Base-by-base conservation (phyloP, 441 rosid species). In the Jatropha podagrica region DNA sequence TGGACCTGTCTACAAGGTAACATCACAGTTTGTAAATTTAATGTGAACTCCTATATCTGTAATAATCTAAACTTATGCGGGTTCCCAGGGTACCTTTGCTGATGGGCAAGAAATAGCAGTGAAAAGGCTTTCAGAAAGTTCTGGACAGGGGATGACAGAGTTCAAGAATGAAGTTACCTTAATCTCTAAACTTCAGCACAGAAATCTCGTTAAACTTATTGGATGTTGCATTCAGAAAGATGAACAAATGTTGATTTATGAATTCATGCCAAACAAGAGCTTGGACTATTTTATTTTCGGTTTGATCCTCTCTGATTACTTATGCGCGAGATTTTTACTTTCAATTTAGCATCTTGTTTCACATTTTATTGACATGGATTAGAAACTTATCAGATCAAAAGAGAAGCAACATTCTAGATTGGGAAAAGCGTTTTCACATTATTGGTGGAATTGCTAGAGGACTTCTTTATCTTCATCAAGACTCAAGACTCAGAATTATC, bases 401-500 rank as follows among this genome's bases (percentile, higher is more conserved):
- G 13, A 79, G 59, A 59, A 70, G 73, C 20, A 37, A 37, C 11
- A 5, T 48, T 3, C 51, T 74, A 23, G 81, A 79, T n/a, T 79
- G 78, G 81, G 5, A 26, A 6, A 64, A 27, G 42, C 66, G 78
- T 10, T 15, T 54, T 4, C 37, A 56, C 64, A 72, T 78, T 46
- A 68, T 78, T 7, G 46, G 17, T 18, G 77, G 80, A 41, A 73
- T 73, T 27, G 77, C 80, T 26, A 41, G 69, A 58, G 76, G 80
- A 18, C 77, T 78, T n/a, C 63, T 78, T 20, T 78, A 78, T 41
- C 76, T 72, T 48, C 80, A 78, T 71, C 75, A 77, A 15, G 80
- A 71, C 48, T 77, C 80, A 4, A 77, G 80, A 58, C 54, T 76
- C 14, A 76, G 79, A 5, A 77, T 77, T 10, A 72, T 77, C 38